Evolutionary conservation across 495 filamentous ascomycete species (phyloP).

Genomic region (Penicillium coffeae): DNA sequence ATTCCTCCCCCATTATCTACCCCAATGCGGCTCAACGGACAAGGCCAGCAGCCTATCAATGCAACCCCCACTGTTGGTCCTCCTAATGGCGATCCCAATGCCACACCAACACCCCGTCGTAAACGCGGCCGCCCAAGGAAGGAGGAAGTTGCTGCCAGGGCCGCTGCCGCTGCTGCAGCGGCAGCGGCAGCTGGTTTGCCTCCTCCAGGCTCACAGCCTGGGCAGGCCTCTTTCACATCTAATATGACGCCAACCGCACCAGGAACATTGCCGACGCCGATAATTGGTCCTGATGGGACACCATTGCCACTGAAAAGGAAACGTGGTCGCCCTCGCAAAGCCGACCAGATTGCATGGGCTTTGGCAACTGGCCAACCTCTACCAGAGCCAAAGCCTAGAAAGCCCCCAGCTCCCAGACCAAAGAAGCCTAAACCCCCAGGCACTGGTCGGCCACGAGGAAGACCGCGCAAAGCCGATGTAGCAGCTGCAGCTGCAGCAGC

Average conservation of each 20-base stretch:
- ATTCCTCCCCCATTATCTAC: background rate
- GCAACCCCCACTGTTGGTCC: background rate
- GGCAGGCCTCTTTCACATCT: slow-evolving; percentile 21
- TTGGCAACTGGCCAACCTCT: slow-evolving; percentile 23
- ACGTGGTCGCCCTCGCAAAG: slow-evolving; percentile 40
- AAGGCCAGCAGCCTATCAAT: slow-evolving; percentile 1
- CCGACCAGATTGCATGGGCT: slow-evolving; percentile 30
- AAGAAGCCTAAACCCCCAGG: slow-evolving; percentile 24
- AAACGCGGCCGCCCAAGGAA: slow-evolving; percentile 30
- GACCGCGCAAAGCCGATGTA: slow-evolving; percentile 39
- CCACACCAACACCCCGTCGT: slow-evolving; percentile 13
- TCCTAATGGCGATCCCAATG: slow-evolving; percentile 3
- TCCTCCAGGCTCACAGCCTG: slow-evolving; percentile 11
- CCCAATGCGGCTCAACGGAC: slow-evolving; percentile 17
- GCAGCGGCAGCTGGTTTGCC: slow-evolving; percentile 16
- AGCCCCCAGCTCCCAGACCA: slow-evolving; percentile 18
- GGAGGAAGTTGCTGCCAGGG: slow-evolving; percentile 23
- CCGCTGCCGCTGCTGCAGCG: slow-evolving; percentile 19
- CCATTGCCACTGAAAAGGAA: slow-evolving; percentile 32
- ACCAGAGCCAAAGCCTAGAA: slow-evolving; percentile 26
- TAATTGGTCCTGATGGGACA: slow-evolving; percentile 32
- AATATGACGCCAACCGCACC: slow-evolving; percentile 20
- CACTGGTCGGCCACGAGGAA: slow-evolving; percentile 36
- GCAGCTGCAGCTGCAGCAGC: slow-evolving; percentile 31
- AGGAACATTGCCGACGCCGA: slow-evolving; percentile 14